Evolutionary conservation across 768 basidiomycete genomes (phyloP).

Genomic region (Leccinum imitatum): DNA sequence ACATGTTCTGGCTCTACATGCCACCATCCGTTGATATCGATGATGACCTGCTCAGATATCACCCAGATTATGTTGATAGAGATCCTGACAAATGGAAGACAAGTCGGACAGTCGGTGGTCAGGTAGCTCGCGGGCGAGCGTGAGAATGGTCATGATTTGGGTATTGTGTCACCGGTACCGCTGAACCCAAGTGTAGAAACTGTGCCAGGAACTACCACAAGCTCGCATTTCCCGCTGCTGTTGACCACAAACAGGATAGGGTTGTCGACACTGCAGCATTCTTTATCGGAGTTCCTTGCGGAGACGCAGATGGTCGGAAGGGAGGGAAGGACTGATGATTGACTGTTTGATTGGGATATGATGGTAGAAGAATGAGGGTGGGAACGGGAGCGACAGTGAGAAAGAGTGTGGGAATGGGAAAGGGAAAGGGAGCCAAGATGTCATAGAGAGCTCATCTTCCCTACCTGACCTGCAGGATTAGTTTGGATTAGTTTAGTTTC

Average conservation of each 20-base stretch:
- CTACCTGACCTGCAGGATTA: too few species aligned
- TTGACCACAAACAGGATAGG: constrained; percentile 8
- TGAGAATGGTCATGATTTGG: constrained; percentile 11
- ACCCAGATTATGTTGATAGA: background rate
- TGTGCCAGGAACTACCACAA: constrained; percentile 7
- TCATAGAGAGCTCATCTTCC: too few species aligned
- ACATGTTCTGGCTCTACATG: constrained; percentile 7
- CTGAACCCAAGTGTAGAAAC: constrained; percentile 18
- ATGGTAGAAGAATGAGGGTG: too few species aligned
- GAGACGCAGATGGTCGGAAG: constrained; percentile 13
- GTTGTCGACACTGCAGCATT: constrained; percentile 11
- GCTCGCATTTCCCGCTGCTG: constrained; percentile 3
- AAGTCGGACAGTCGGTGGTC: constrained; percentile 26
- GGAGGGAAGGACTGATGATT: constrained; percentile 9
- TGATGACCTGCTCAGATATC: constrained; percentile 20
- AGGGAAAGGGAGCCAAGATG: too few species aligned
- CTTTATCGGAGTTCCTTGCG: constrained; percentile 23
- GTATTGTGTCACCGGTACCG: constrained; percentile 13
- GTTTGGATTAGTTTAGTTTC: too few species aligned
- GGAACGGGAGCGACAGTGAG: too few species aligned
- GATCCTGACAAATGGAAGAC: constrained; percentile 17
- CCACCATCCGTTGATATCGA: constrained; percentile 15
- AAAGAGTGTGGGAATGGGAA: too few species aligned
- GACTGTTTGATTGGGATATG: too few species aligned
- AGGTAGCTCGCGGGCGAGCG: constrained; percentile 16